Base-by-base conservation (phyloP, 2,329 filamentous ascomycete genomes). In the Aureobasidium sp. region DNA sequence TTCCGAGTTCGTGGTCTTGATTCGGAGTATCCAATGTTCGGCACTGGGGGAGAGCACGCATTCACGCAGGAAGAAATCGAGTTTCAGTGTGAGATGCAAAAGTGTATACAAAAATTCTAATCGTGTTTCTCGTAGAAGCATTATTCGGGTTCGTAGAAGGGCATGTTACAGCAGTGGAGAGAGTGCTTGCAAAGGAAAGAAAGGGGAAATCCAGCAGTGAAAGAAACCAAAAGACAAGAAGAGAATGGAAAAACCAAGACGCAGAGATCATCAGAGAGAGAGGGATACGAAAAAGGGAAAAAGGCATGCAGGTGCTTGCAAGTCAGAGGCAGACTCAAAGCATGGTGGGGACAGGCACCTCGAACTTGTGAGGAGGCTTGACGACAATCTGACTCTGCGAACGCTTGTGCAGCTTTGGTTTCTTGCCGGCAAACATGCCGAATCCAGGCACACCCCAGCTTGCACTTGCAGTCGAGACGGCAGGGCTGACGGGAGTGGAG, bases 101-200 rank as follows among this genome's bases (percentile, higher is more conserved):
- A 37, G 7, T 53, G 37, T 38, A 19, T 53, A 53, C 49, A 53
- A 53, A 50, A 27, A 15, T 25, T n/a, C 23, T 35, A 53, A 53
- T 53, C 49, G 49, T 53, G 49, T 53, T 40, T 53, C 49, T 53
- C 49, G 49, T 53, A 17, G 43, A 25, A 53, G 35, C 49, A 53
- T 53, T 53, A 53, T 19, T 8, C 23, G 49, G 35, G 49, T 53
- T 53, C 49, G 49, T 53, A 11, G 49, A 53, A 53, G 49, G 49
- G 49, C 35, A 53, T 53, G 13, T 33, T 38, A n/a, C 6, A 38
- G 21, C 6, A 49, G 27, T 33, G 31, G 27, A 29, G 27, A 53
- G 29, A 21, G 21, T n/a, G 27, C 29, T 38, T 53, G 49, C 21
- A 37, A 37, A 27, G n/a, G 17, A 37, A 29, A 40, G 25, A 27